Conservation (phyloP, 1,139 yeast species). For the Candida sp. region DNA sequence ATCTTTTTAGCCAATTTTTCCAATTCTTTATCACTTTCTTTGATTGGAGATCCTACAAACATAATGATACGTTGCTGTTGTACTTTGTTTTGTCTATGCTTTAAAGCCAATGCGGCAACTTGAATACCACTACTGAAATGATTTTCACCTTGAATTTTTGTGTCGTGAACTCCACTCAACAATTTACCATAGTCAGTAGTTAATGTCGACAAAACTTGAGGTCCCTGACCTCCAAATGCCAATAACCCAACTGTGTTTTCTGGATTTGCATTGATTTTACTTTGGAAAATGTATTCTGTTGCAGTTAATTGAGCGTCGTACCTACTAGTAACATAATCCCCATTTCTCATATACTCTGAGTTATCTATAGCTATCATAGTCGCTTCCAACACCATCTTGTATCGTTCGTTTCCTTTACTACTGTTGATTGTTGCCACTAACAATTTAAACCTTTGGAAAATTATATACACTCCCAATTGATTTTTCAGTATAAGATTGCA, state of each 20-base stretch:
- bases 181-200: slow-evolving; percentile 88
- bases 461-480: background rate
- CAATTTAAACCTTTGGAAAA: background rate
- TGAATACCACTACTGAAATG: slow-evolving; percentile 85
- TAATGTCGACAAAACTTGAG: slow-evolving; percentile 82
- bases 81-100: slow-evolving; percentile 92
- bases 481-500: slow-evolving; percentile 4
- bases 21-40: slow-evolving; percentile 67
- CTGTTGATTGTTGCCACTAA: slow-evolving; percentile 2
- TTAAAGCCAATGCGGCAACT: slow-evolving; percentile 95
- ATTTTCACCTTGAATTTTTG: slow-evolving; percentile 64
- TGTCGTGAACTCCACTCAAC: slow-evolving; percentile 82
- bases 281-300: slow-evolving; percentile 84
- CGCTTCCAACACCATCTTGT: slow-evolving; percentile 85
- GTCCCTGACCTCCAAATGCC: slow-evolving; percentile 84
- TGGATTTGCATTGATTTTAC: slow-evolving; percentile 85
- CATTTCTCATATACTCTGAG: slow-evolving; percentile 95
- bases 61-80: slow-evolving; percentile 89
- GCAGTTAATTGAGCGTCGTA: slow-evolving; percentile 93
- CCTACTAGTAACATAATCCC: slow-evolving; percentile 87
- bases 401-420: background rate
- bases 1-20: slow-evolving; percentile 86
- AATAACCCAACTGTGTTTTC: slow-evolving; percentile 92
- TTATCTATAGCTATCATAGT: slow-evolving; percentile 94
- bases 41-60: slow-evolving; percentile 86